Percentiles rank a stretch among this genome's conserved stretches.
Evolutionary conservation across 2,329 filamentous ascomycete genomes (phyloP).

Genomic region (Arachnomyces sp.): DNA sequence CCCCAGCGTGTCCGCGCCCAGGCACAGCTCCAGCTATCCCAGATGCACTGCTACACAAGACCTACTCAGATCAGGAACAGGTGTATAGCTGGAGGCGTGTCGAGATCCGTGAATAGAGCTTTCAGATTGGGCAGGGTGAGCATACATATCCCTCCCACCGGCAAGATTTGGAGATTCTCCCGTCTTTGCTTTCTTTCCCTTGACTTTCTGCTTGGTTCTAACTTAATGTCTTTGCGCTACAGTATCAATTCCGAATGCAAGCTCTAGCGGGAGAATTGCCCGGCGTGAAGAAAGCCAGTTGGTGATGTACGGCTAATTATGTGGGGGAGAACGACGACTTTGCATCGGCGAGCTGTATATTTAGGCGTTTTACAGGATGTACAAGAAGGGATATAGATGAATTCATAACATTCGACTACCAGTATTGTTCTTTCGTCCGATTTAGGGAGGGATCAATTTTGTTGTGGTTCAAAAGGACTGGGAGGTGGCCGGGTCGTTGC

Average conservation of each 20-base stretch:
- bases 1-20: conserved; percentile 74
- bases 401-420: too few species aligned
- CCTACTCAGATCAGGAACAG: conserved; percentile 90
- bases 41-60: conserved; percentile 95
- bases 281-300: conserved; percentile 92
- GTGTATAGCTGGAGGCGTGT: conserved; percentile 86
- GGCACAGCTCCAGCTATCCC: conserved; percentile 82
- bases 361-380: too few species aligned
- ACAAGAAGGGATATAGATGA: too few species aligned
- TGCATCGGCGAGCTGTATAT: too few species aligned
- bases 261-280: conserved; percentile 78
- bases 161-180: neutral
- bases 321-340: too few species aligned
- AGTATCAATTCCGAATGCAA: conserved; percentile 92
- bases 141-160: conserved; percentile 12
- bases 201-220: conserved; percentile 6
- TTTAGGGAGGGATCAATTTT: too few species aligned
- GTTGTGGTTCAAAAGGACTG: too few species aligned
- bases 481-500: too few species aligned
- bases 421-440: too few species aligned
- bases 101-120: conserved; percentile 80
- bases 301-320: conserved; percentile 48
- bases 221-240: conserved; percentile 14
- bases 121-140: conserved; percentile 87
- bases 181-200: neutral